These are phyloP conservation scores for Lactarius indigo DNA, from an alignment of 768 basidiomycete species.

Conservation along the genomic window DNA sequence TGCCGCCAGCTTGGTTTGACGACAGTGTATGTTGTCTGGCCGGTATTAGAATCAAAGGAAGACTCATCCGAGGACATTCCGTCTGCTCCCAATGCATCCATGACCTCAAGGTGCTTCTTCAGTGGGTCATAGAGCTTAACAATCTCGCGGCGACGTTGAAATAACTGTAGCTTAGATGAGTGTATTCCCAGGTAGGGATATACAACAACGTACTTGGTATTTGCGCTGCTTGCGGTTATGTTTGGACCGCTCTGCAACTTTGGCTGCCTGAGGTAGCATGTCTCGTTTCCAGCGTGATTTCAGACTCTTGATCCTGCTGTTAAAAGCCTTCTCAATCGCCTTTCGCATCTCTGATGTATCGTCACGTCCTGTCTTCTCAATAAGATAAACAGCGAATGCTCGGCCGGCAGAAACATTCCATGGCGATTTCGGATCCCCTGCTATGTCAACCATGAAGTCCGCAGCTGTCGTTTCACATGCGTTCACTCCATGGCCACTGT, in stretches of 20 bases:
- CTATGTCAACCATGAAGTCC: conserved; percentile 1
- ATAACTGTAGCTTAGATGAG: background rate
- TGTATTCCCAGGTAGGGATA: too few relatives aligned
- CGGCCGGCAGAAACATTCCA: background rate
- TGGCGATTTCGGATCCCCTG: background rate
- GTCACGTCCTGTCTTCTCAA: background rate
- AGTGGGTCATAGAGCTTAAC: background rate
- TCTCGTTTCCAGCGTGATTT: background rate
- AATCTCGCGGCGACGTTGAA: background rate
- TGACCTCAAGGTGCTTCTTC: background rate
- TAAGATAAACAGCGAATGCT: background rate
- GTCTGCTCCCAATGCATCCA: background rate
- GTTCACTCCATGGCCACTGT: background rate
- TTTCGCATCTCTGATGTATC: background rate
- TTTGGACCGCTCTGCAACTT: background rate
- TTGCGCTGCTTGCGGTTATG: background rate
- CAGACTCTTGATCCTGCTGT: background rate
- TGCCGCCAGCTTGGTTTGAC: background rate
- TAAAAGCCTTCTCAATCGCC: background rate
- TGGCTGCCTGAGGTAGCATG: background rate
- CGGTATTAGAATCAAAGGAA: background rate
- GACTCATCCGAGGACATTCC: conserved; percentile 6
- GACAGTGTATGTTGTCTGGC: background rate
- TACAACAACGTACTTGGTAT: background rate
- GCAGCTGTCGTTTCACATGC: background rate